Conservation (phyloP, 2,329 filamentous ascomycete species). For the Cylindrodendrum hubeiense region DNA sequence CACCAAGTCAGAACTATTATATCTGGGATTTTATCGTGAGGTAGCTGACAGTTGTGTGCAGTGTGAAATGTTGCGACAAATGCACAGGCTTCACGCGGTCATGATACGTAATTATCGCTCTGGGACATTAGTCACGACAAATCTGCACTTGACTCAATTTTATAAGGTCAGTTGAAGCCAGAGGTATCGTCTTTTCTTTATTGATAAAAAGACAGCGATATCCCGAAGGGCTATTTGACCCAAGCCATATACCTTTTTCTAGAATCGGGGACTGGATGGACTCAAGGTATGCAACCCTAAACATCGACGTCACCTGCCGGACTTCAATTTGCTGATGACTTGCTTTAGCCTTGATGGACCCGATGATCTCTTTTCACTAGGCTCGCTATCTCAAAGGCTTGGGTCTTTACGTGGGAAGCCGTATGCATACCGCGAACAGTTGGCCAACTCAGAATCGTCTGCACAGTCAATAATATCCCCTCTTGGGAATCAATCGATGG, state of each 20-base stretch:
- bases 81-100: slow-evolving; percentile 21
- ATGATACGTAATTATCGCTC: slow-evolving; percentile 26
- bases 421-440: slow-evolving; percentile 8
- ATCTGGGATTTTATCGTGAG: too few species aligned
- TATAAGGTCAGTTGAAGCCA: slow-evolving; percentile 6
- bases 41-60: not conserved
- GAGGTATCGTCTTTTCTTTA: not conserved
- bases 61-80: slow-evolving; percentile 27
- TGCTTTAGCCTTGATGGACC: slow-evolving; percentile 19
- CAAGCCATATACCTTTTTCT: slow-evolving; percentile 26
- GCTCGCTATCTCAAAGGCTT: slow-evolving; percentile 2
- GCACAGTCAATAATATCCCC: not conserved
- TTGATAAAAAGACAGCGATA: slow-evolving; percentile 3
- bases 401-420: slow-evolving; percentile 12
- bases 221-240: slow-evolving; percentile 24
- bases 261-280: slow-evolving; percentile 18
- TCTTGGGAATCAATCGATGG: not conserved
- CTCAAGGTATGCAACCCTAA: not conserved
- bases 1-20: slow-evolving; percentile 12
- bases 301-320: not conserved
- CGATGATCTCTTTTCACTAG: slow-evolving; percentile 25
- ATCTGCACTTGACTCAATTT: slow-evolving; percentile 29
- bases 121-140: slow-evolving; percentile 23
- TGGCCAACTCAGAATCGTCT: not conserved
- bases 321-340: not conserved